phyloP scores from a whole-genome alignment of 202 grass and related monocot genomes.

The Zoysia matrella region DNA sequence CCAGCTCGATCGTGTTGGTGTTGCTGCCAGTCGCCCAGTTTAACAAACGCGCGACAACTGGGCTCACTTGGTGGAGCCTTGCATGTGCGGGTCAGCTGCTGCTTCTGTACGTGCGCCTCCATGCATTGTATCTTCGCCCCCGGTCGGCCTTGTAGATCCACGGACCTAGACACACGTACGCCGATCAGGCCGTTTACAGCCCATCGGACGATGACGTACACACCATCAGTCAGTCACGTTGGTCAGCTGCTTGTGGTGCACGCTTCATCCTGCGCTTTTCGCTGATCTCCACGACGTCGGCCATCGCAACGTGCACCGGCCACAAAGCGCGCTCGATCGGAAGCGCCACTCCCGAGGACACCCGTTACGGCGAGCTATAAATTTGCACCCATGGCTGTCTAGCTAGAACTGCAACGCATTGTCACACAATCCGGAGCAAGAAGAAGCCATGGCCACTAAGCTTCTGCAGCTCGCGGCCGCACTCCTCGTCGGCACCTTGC shows the following conservation, averaged over 20 bases:
- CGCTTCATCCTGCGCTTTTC: not conserved
- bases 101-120: not conserved
- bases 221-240: not conserved
- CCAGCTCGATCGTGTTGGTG: too few species aligned
- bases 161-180: not conserved
- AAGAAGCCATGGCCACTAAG: not conserved
- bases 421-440: not conserved
- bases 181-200: not conserved
- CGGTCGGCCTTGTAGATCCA: not conserved
- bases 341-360: too few species aligned
- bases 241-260: not conserved
- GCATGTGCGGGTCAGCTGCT: not conserved
- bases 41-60: not conserved
- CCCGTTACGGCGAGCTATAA: not conserved
- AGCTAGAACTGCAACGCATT: not conserved
- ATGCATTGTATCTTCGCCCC: not conserved
- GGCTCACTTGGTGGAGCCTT: not conserved
- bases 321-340: not conserved
- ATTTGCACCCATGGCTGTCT: not conserved
- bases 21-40: not conserved
- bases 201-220: not conserved
- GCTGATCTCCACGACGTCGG: not conserved
- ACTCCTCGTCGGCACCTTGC: not conserved
- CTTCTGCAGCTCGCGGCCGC: not conserved
- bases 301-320: not conserved